Conservation (phyloP, 805 yeast genomes). For the Priceomyces castillae region DNA sequence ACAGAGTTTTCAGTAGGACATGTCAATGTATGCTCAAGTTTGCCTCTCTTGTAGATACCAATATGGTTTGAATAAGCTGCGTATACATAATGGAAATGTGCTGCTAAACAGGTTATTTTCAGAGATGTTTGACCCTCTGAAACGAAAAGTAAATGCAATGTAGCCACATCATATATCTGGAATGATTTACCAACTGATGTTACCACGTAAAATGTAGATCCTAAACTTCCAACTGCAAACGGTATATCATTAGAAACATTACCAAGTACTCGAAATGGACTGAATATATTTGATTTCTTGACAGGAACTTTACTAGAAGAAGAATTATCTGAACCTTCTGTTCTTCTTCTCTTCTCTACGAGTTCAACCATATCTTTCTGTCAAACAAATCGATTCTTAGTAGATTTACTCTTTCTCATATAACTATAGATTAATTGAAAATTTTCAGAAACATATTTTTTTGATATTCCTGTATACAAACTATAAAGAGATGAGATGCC, state of each 20-base stretch:
- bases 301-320: not conserved
- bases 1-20: conserved; percentile 38
- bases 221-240: conserved; percentile 84
- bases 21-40: conserved; percentile 45
- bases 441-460: conserved; percentile 2
- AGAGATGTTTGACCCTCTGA: conserved; percentile 73
- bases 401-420: not conserved
- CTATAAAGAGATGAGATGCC: conserved; percentile 6
- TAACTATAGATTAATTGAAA: conserved; percentile 2
- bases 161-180: conserved; percentile 91
- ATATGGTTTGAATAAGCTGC: conserved; percentile 70
- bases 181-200: conserved; percentile 88
- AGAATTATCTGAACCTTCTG: conserved; percentile 1
- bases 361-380: conserved; percentile 19
- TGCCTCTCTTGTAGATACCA: conserved; percentile 83
- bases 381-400: not conserved
- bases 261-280: conserved; percentile 86
- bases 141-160: conserved; percentile 79
- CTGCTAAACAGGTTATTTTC: conserved; percentile 65
- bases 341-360: conserved; percentile 34
- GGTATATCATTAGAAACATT: conserved; percentile 86
- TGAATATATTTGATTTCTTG: conserved; percentile 50
- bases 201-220: conserved; percentile 80
- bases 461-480: conserved; percentile 4
- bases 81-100: conserved; percentile 82